phyloP scores from a whole-genome alignment of 805 yeast species.

The Zygotorulaspora danielsina region DNA sequence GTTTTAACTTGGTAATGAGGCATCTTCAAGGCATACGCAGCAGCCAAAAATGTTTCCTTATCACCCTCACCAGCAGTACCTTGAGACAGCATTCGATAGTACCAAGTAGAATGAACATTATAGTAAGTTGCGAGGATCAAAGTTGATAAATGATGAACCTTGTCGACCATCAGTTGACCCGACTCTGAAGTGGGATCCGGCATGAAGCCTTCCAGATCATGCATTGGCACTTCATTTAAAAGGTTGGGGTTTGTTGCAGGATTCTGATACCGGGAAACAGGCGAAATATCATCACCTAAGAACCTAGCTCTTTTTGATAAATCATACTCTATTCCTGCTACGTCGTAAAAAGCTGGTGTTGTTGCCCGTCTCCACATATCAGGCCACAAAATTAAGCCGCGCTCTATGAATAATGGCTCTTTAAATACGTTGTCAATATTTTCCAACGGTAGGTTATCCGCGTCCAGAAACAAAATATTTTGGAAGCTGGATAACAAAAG shows the following conservation, averaged over 20 bases:
- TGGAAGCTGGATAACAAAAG: conserved; percentile 72
- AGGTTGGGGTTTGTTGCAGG: conserved; percentile 1
- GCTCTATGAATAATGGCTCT: conserved; percentile 41
- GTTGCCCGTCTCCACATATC: conserved; percentile 72
- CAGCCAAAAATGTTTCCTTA: conserved; percentile 70
- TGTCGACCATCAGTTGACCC: conserved; percentile 63
- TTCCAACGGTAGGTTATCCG: conserved; percentile 60
- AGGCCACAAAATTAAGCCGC: conserved; percentile 67
- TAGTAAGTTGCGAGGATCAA: conserved; percentile 58
- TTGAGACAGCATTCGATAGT: conserved; percentile 64
- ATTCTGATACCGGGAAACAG: conserved; percentile 16
- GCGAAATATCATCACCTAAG: conserved; percentile 27
- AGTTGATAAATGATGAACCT: conserved; percentile 54
- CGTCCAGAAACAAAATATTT: conserved; percentile 66
- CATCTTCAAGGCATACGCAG: conserved; percentile 49
- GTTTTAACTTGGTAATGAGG: conserved; percentile 51
- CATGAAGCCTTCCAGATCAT: conserved; percentile 58
- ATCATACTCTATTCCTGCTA: conserved; percentile 42
- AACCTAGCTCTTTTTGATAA: conserved; percentile 36
- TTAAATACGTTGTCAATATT: conserved; percentile 45
- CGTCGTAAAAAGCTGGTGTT: conserved; percentile 54
- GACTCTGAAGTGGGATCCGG: conserved; percentile 69
- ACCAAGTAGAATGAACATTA: conserved; percentile 58
- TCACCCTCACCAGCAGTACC: conserved; percentile 79
- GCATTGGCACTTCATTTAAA: conserved; percentile 42